Evolutionary conservation across 768 basidiomycete genomes (phyloP), one percentile per base, ranked within the genome.

Genomic region (Ephemerocybe angulata): DNA sequence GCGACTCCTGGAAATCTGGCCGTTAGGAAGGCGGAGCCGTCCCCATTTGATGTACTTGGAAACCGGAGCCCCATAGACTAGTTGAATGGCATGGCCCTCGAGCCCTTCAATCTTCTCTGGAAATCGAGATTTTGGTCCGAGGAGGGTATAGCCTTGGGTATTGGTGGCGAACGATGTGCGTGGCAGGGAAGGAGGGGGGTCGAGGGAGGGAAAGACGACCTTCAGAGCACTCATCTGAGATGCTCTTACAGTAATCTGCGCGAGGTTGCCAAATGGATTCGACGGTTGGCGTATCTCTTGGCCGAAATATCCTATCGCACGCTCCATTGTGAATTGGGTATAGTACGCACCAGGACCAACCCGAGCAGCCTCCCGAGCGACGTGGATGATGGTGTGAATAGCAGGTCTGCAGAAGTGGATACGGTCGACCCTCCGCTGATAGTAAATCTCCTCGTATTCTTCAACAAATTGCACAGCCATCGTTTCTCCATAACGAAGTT

Each of bases 301-400:
- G 2, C 60, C 63, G 2, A 73, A 56, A 53, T 67, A 55, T 13
- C 70, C 67, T 53, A 72, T 72, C 0, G 58, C 58, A 1, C 61
- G 54, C 54, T 75, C 73, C 58, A 75, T 65, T 4, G 67, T 60
- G 63, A 67, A 75, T 49, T 68, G 65, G 7, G 64, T 59, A 30
- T 38, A 50, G 24, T 50, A 60, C 1, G 37, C 40, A 4, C 46
- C 43, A 4, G 56, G 57, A 50, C 46, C 15, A 64, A 21, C 22
- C 63, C 50, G 12, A 38, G 38, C 5, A 60, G 53, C 1, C 42
- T 67, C 46, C 17, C 43, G 24, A 64, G 62, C 24, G 60, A 56
- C 15, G 62, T 62, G 62, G 63, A 68, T 51, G 56, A 68, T 44
- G 62, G 58, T n/a, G 40, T 57, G 56, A 8, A 57, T 19, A 17